These are phyloP conservation scores for Starmera pachycereana DNA, from an alignment of 805 yeast genomes.

Conservation along the genomic window DNA sequence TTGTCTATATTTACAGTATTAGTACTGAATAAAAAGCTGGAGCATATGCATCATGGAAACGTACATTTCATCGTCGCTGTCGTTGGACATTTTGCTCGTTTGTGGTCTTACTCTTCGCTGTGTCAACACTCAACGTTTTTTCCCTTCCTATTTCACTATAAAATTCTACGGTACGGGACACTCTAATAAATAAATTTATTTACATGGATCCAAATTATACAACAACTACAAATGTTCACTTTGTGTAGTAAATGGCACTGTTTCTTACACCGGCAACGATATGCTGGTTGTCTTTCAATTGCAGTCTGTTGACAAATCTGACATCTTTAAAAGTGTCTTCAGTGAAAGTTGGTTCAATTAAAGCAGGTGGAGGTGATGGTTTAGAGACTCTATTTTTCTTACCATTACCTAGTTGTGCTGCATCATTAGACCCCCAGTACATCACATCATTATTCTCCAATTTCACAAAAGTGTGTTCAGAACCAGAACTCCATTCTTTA, in stretches of 20 bases:
- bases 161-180: too few species aligned
- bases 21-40: too few species aligned
- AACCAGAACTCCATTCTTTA: constrained; percentile 47
- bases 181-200: too few species aligned
- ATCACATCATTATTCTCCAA: constrained; percentile 55
- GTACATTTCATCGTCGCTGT: too few species aligned
- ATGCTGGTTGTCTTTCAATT: constrained; percentile 41
- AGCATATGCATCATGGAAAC: too few species aligned
- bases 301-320: constrained; percentile 35
- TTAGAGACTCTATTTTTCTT: constrained; percentile 47
- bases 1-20: constrained; percentile 1
- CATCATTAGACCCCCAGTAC: constrained; percentile 78
- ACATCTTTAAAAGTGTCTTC: constrained; percentile 21
- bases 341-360: constrained; percentile 42
- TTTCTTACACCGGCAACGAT: constrained; percentile 51
- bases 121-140: too few species aligned
- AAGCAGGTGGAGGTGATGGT: constrained; percentile 44
- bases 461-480: constrained; percentile 53
- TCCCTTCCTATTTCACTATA: too few species aligned
- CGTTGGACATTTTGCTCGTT: too few species aligned
- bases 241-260: constrained; percentile 53
- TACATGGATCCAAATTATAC: too few species aligned
- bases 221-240: not conserved
- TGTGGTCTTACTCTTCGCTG: too few species aligned
- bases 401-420: constrained; percentile 81